phyloP scores from a whole-genome alignment of 805 yeast genomes.

The Kodamaea hsintzibuensis region DNA sequence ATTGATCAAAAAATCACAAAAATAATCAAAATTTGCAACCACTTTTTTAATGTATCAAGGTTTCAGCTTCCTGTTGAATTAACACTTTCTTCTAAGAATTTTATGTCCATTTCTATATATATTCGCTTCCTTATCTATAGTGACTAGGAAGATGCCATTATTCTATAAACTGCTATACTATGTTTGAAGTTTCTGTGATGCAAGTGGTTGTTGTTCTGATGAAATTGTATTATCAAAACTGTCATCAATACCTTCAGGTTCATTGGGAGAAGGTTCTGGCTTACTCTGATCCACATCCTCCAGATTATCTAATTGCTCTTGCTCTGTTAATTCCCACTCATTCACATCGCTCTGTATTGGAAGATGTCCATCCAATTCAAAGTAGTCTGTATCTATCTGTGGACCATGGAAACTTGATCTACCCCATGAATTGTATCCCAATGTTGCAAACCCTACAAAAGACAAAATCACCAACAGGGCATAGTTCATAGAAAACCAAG shows the following conservation, averaged over 20 bases:
- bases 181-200: neutral
- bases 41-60: too few species aligned
- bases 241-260: too few species aligned
- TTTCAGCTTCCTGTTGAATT: neutral
- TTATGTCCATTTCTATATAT: too few species aligned
- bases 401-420: conserved; percentile 64
- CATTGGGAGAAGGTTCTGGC: neutral
- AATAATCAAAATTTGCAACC: neutral
- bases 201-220: neutral
- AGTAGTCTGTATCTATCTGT: conserved; percentile 45
- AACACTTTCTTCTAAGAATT: neutral
- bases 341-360: neutral
- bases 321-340: conserved; percentile 1
- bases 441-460: conserved; percentile 46
- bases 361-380: conserved; percentile 29
- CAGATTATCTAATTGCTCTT: neutral
- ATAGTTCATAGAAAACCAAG: conserved; percentile 53
- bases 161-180: neutral
- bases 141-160: neutral
- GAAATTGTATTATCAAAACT: neutral
- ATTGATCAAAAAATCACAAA: neutral
- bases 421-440: conserved; percentile 66
- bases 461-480: conserved; percentile 62
- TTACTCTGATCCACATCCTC: neutral
- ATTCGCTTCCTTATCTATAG: neutral